Base-by-base conservation (phyloP, 495 filamentous ascomycete species). In the Viridothelium virens region DNA sequence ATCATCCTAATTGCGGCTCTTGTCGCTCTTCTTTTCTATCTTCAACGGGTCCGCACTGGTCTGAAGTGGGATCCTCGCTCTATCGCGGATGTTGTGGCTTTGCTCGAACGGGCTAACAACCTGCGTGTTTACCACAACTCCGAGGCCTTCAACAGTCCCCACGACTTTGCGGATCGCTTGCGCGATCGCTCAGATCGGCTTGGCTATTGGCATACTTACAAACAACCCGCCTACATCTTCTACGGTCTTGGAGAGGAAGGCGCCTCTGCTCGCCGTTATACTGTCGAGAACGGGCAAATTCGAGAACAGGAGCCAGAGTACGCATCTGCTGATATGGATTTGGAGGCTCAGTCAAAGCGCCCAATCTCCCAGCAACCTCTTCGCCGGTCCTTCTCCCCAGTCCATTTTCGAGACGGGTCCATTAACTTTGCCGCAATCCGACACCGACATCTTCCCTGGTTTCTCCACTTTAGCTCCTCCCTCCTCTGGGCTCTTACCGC, bases 61-160 rank as follows among this genome's bases (percentile, higher is more conserved):
- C 76, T 96, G 70, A 85, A 87, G 74, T 96, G 92, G 92, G 91
- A 92, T 74, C 84, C 90, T 1, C 77, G 85, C n/a, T 91, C 86
- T 14, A 76, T 96, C 33, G 91, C 89, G 10, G 92, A 96, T 73
- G 74, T 94, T 36, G 79, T 90, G 56, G 83, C 86, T 3, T 77
- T 96, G 10, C 82, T 95, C 16, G 87, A 91, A 44, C 81, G 89
- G 56, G 91, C 90, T 46, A 96, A 96, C 74, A 85, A 86, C 12
- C 77, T 91, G 39, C 79, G 79, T 44, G 88, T 89, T 68, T 94
- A 82, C 79, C 84, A 81, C 66, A 82, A 77, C 68, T 86, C 78
- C 16, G 87, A 82, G 75, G 84, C 74, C 61, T 82, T 78, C 68
- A 68, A 78, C 38, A 82, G 83, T 46, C 74, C 81, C 10, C 18